Conservation (phyloP, 2,329 filamentous ascomycete genomes). For the Hypomyces perniciosus region DNA sequence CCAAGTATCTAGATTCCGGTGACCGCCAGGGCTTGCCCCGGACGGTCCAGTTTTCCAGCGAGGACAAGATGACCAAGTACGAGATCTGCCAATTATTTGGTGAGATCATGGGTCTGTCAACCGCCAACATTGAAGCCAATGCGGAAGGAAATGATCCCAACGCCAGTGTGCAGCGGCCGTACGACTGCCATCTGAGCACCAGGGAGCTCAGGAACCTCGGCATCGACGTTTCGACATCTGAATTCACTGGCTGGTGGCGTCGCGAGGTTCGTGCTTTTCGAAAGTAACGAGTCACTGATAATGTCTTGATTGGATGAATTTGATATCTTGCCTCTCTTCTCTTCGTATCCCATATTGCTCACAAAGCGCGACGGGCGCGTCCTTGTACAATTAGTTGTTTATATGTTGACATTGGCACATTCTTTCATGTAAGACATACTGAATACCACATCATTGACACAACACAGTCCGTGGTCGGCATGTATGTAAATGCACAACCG, state of each 20-base stretch:
- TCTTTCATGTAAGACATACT: no score
- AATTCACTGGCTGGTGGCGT: slow-evolving; percentile 79
- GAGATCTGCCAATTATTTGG: slow-evolving; percentile 75
- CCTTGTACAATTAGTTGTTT: neutral
- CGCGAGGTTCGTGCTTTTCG: slow-evolving; percentile 55
- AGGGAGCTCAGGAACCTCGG: slow-evolving; percentile 64
- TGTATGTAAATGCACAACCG: no score
- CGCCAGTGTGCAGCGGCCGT: slow-evolving; percentile 70
- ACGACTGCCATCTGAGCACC: slow-evolving; percentile 82
- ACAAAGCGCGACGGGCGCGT: neutral
- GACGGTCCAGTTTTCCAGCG: slow-evolving; percentile 79
- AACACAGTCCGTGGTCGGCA: no score
- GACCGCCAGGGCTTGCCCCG: slow-evolving; percentile 53
- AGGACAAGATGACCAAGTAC: slow-evolving; percentile 84
- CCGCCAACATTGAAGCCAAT: slow-evolving; percentile 62
- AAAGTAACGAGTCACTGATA: slow-evolving; percentile 32
- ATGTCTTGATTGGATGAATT: neutral
- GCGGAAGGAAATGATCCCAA: slow-evolving; percentile 66
- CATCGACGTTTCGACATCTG: slow-evolving; percentile 66
- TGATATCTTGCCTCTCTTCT: neutral
- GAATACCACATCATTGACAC: no score
- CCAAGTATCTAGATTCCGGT: slow-evolving; percentile 55
- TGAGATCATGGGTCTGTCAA: slow-evolving; percentile 69
- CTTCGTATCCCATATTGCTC: neutral
- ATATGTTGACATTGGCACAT: neutral